phyloP scores from a whole-genome alignment of 306 rosid genomes.

The Adenanthera pavonina region DNA sequence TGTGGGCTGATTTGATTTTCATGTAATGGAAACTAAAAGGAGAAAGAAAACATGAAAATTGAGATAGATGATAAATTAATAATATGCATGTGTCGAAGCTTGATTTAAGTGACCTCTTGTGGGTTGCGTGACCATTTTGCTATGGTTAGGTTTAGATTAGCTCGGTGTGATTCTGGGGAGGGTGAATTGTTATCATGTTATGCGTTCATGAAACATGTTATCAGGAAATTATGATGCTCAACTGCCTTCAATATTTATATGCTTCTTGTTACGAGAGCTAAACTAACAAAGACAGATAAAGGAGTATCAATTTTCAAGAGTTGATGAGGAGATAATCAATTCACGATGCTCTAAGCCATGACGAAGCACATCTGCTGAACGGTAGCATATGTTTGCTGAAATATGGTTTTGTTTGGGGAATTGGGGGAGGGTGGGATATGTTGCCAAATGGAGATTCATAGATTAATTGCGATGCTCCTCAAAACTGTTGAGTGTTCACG shows the following conservation, averaged over 20 bases:
- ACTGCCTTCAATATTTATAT: neutral
- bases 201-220: neutral
- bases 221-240: neutral
- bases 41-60: neutral
- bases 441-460: conserved; percentile 40
- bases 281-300: neutral
- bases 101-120: neutral
- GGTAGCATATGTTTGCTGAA: neutral
- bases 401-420: neutral
- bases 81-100: too few relatives aligned
- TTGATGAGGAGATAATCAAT: neutral
- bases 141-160: neutral
- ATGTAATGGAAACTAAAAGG: neutral
- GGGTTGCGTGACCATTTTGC: neutral
- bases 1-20: conserved; percentile 51
- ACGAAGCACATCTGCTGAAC: too few relatives aligned
- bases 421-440: neutral
- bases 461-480: conserved; percentile 55
- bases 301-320: neutral
- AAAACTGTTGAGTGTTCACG: conserved; percentile 27
- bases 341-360: neutral
- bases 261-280: neutral
- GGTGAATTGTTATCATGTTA: neutral
- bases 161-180: neutral
- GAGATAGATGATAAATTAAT: neutral